Evolutionary conservation across 805 yeast genomes (phyloP).

Genomic region (Lachancea fermentati): DNA sequence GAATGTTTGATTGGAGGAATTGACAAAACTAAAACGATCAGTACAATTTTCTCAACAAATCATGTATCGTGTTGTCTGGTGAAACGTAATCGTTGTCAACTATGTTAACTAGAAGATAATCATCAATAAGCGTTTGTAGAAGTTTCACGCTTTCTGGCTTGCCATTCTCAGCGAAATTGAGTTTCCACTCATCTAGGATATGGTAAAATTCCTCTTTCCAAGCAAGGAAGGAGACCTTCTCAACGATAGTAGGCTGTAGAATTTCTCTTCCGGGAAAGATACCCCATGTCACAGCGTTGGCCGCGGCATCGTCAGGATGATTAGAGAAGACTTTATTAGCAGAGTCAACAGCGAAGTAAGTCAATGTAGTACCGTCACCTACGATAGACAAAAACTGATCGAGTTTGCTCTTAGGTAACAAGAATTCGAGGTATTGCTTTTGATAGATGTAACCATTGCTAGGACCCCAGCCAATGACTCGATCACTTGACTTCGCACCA

Average conservation of each 20-base stretch:
- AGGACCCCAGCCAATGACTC: conserved; percentile 92
- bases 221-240: conserved; percentile 83
- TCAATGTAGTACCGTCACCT: conserved; percentile 46
- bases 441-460: conserved; percentile 88
- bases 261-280: conserved; percentile 94
- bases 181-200: conserved; percentile 75
- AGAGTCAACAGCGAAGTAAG: conserved; percentile 70
- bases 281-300: conserved; percentile 98
- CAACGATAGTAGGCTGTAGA: conserved; percentile 93
- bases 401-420: conserved; percentile 53
- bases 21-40: conserved; percentile 36
- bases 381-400: conserved; percentile 39
- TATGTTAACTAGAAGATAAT: conserved; percentile 74
- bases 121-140: conserved; percentile 35
- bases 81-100: conserved; percentile 81
- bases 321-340: conserved; percentile 59
- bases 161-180: conserved; percentile 39
- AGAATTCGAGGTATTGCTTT: conserved; percentile 85
- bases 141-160: conserved; percentile 26
- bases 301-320: conserved; percentile 60
- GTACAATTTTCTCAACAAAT: conserved; percentile 35
- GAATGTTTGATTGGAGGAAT: conserved; percentile 8
- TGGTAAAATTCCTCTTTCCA: conserved; percentile 96
- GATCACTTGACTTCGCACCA: conserved; percentile 66
- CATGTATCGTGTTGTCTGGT: conserved; percentile 48